Evolutionary conservation across 75 land plant species (phyloP).

Genomic region (Pinus albicaulis): DNA sequence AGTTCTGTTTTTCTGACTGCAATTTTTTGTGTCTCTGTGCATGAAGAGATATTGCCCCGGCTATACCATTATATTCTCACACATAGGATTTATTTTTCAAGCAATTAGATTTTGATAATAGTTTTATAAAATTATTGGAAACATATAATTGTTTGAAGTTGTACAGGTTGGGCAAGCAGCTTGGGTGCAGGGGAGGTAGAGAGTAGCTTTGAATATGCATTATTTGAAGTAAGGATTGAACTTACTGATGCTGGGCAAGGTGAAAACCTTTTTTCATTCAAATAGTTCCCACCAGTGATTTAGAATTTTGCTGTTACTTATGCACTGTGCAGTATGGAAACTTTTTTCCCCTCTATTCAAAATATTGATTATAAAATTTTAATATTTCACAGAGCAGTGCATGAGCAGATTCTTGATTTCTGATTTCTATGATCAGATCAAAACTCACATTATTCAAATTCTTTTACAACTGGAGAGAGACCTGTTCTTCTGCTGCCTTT

Average conservation of each 20-base stretch:
- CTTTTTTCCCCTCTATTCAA: background rate
- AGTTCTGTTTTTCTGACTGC: background rate
- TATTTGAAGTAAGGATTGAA: too few relatives aligned
- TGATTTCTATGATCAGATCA: background rate
- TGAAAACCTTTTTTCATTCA: constrained; percentile 10
- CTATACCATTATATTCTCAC: background rate
- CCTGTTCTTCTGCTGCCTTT: background rate
- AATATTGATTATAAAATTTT: background rate
- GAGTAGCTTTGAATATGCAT: too few relatives aligned
- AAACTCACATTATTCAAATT: background rate
- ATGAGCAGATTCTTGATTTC: background rate
- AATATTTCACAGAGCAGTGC: background rate
- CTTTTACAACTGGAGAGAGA: background rate
- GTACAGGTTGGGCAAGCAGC: constrained; percentile 81
- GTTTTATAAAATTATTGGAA: background rate
- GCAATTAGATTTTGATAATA: background rate
- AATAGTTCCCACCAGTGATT: background rate
- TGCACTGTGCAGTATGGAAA: background rate
- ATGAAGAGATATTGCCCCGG: background rate
- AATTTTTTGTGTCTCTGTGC: too few relatives aligned
- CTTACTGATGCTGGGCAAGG: constrained; percentile 18
- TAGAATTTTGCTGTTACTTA: background rate
- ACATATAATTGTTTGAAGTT: background rate
- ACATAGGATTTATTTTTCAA: background rate
- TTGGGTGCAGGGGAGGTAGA: too few relatives aligned